Base-by-base conservation (phyloP, 2,329 filamentous ascomycete species). In the Hypoxylon sp. region DNA sequence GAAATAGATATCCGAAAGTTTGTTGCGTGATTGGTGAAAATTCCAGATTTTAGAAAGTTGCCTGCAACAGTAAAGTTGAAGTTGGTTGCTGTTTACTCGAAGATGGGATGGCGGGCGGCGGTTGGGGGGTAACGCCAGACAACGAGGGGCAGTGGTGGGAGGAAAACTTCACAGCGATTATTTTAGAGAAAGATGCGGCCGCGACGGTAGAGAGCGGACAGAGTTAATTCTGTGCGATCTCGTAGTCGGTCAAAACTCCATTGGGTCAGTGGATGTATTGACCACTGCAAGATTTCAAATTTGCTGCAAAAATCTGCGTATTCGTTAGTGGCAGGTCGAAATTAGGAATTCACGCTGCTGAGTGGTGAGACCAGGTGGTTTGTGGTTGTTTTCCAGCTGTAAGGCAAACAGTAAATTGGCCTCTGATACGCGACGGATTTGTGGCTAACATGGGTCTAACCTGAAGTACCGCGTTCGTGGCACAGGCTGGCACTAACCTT, bases 61-160 rank as follows among this genome's bases (percentile, higher is more conserved):
- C 23, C 28, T 10, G 48, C 38, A 23, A 53, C n/a, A 2, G 17
- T 43, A 49, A 23, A 50, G 57, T 51, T 52, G 57, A 52, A 49
- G 21, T 45, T 43, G 60, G 60, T 69, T 71, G 63, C 63, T 71
- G 53, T 71, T 71, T 69, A 71, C 60, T 64, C 48, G 21, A 25
- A 21, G 41, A 51, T 51, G 45, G 56, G 56, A 53, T 32, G 28
- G 55, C 48, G 32, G 32, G 61, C 36, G 32, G 61, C 36, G 36
- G 45, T 69, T 49, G 67, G 63, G 67, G 67, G 64, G 67, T 60
- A 69, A 69, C 55, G 41, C 43, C 41, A 48, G 38, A 60, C 64
- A 68, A 69, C 66, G 63, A 66, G 66, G 63, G 65, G 66, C 68
- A 69, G 50, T 60, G 36, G 46, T 56, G 34, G 59, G 59, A 63